Evolutionary conservation across 2,329 filamentous ascomycete species (phyloP), one percentile per base, ranked within the genome.

Genomic region (Metarhizium sp.): DNA sequence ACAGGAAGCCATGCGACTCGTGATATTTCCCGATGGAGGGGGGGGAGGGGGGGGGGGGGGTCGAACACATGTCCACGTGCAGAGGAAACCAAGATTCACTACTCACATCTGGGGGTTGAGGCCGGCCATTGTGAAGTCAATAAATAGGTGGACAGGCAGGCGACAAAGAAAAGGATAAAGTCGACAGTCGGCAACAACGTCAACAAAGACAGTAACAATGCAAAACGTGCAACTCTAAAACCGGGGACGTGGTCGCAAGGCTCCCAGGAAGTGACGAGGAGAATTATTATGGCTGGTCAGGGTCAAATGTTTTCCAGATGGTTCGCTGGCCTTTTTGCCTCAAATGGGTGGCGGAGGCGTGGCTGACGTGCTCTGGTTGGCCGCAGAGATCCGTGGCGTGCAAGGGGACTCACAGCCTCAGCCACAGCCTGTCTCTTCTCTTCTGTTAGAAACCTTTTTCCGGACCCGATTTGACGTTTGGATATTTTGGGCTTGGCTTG

Each of bases 71-170:
- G 34, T 8, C 32, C 40, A 54, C 13, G 8, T 32, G 36, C 3
- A 36, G 20, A 16, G 6, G 6, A 38, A 30, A 45, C 29, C 46
- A 25, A 25, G 46, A 8, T 38, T 20, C 18, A 14, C 13, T 6
- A 59, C 81, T 68, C 76, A 86, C 84, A 86, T 76, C 71, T 86
- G 84, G 64, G 84, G 78, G 66, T 76, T 83, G 64, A 87, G 73
- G 58, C 73, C 72, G 65, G 72, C 81, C 83, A 86, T 86, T 70
- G 73, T 83, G 70, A 62, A 40, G 30, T 10, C 43, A 40, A 55
- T 4, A 42, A 14, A 11, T 13, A 30, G 43, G n/a, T 18, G 43
- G 40, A 25, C 20, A 34, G 43, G 42, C 34, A 42, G 32, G 43
- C 45, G 55, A 52, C 43, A 34, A 56, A 49, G 52, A 42, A 18